Evolutionary conservation across 179 eudicot genomes (phyloP), one percentile per base, ranked within the genome.

Genomic region (Drosera spatulata): DNA sequence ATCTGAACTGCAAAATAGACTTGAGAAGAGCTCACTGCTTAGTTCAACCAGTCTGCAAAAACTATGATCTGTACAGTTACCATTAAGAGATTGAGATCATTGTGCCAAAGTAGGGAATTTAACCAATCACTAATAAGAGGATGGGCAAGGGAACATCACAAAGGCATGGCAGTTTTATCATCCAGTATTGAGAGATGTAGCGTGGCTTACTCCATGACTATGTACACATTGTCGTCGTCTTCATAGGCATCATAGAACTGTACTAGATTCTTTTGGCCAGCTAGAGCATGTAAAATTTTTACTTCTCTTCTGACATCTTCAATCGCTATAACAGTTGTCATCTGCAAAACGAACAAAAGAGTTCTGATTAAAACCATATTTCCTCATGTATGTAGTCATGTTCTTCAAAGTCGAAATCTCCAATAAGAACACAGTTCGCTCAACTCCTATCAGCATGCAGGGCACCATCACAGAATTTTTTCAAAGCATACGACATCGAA

Each of bases 241-340:
- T 90, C 97, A 66, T 75, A 90, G 62, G 93, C 78, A 67, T 90
- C 95, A 53, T 86, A 82, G 71, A 86, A 84, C 73, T 89, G 88
- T 66, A 84, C 95, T 7, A 89, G 77, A 67, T 82, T 89, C 68
- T 67, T 79, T 63, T 89, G 95, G 41, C 91, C 91, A 0, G 87
- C 82, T 48, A 89, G 70, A 9, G 95, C 93, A 58, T 84, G 81
- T 64, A 87, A 70, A 62, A 90, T 86, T 65, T 87, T 87, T 33
- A 86, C 87, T 84, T 90, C 95, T 77, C 97, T 77, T 59, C 87
- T 75, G 13, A 81, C 97, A 76, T 86, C 95, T 65, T 90, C 97
- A 64, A 90, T 78, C 49, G 97, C 87, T 73, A 90, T 85, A 50
- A 85, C 86, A 39, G 95, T 85, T 38, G 88, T 83, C 94, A 87